phyloP scores from a whole-genome alignment of 345 rosid genomes.

The Brassica rapa region DNA sequence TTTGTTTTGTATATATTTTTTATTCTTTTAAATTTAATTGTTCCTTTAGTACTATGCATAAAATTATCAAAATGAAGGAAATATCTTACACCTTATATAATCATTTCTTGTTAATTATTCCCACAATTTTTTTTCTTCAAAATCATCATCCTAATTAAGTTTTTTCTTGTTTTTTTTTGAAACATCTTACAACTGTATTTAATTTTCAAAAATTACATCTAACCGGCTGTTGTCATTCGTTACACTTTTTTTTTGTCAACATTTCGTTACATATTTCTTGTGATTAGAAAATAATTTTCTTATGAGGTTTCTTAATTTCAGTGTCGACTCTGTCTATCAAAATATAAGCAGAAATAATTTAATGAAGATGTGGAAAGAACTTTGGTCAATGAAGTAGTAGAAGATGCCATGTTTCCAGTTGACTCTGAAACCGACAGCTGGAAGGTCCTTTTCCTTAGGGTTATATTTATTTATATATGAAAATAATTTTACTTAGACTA shows the following conservation, averaged over 20 bases:
- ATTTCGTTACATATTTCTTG: constrained; percentile 23
- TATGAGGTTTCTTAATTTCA: constrained; percentile 12
- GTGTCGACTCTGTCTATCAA: constrained; percentile 27
- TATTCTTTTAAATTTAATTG: neutral
- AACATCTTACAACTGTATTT: neutral
- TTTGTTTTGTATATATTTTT: too few species aligned
- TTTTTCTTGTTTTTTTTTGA: neutral
- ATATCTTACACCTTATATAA: neutral
- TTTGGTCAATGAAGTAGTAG: constrained; percentile 43
- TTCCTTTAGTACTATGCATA: neutral
- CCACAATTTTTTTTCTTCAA: neutral
- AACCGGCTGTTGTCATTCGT: constrained; percentile 17
- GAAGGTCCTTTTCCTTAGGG: constrained; percentile 35
- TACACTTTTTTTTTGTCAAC: constrained; percentile 22
- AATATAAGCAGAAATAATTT: constrained; percentile 2
- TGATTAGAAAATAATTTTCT: too few species aligned
- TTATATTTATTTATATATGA: constrained; percentile 14
- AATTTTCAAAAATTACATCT: neutral
- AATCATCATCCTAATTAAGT: neutral
- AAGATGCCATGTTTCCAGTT: constrained; percentile 44
- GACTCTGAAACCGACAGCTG: constrained; percentile 43
- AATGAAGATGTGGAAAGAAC: constrained; percentile 41
- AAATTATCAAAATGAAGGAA: neutral
- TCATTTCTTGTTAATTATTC: neutral
- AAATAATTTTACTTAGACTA: constrained; percentile 16